phyloP scores from a whole-genome alignment of 2,329 filamentous ascomycete species.

The Lecanicillium sp. region DNA sequence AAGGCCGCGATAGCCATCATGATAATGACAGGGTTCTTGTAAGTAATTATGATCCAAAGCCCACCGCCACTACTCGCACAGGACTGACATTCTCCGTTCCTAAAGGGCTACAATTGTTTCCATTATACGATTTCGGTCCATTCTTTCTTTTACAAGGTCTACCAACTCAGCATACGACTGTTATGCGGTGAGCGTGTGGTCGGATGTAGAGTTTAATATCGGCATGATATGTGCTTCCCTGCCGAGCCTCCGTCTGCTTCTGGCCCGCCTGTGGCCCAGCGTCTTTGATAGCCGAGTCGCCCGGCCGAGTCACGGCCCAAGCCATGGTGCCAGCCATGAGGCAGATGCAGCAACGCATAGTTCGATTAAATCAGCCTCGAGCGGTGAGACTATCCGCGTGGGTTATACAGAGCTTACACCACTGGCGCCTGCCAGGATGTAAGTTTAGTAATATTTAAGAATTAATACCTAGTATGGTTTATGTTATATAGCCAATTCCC shows the following conservation, averaged over 20 bases:
- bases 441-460: not conserved
- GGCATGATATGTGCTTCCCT: constrained; percentile 22
- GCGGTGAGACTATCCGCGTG: not conserved
- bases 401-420: not conserved
- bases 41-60: not conserved
- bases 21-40: not conserved
- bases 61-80: not conserved
- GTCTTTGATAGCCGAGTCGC: not conserved
- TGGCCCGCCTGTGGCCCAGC: constrained; percentile 15
- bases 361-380: constrained; percentile 8
- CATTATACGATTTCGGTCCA: not conserved
- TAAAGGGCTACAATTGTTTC: not conserved
- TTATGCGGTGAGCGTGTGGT: constrained; percentile 18
- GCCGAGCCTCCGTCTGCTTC: constrained; percentile 18
- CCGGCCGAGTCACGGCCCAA: not conserved
- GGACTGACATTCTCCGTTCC: not conserved
- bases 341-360: constrained; percentile 13
- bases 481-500: too few species aligned
- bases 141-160: not conserved
- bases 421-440: not conserved
- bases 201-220: constrained; percentile 20
- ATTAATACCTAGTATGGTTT: not conserved
- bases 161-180: constrained; percentile 19
- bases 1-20: not conserved
- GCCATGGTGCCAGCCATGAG: not conserved